Conservation (phyloP, 2,329 filamentous ascomycete species). For the Pseudocercospora fuligena region DNA sequence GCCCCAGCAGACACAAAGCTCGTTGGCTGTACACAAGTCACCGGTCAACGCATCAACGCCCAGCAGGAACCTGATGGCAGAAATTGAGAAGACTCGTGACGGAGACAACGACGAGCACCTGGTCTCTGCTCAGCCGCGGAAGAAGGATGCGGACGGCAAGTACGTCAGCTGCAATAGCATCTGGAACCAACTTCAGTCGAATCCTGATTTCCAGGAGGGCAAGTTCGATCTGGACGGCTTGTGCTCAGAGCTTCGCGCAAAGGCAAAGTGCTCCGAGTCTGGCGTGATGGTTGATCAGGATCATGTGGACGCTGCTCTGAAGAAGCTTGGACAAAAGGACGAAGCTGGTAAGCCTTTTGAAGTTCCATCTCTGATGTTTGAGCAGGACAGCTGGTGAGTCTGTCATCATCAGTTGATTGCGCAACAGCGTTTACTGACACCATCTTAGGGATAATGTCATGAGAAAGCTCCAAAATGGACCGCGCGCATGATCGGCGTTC, state of each 20-base stretch:
- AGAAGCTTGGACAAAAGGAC: conserved; percentile 47
- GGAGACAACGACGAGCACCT: conserved; percentile 65
- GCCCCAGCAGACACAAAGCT: conserved; percentile 39
- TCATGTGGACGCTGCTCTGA: conserved; percentile 73
- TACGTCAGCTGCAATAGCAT: conserved; percentile 88
- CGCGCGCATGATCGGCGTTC: background rate
- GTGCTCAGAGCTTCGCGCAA: conserved; percentile 90
- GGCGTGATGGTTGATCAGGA: conserved; percentile 88
- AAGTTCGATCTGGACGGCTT: conserved; percentile 93
- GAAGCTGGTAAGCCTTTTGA: conserved; percentile 19
- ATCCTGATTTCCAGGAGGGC: conserved; percentile 84
- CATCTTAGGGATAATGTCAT: conserved; percentile 20
- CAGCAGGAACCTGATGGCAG: conserved; percentile 67
- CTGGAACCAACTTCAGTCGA: conserved; percentile 89
- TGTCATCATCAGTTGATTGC: background rate
- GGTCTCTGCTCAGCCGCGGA: conserved; percentile 22
- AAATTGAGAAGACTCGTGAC: conserved; percentile 77
- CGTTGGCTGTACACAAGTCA: conserved; percentile 20
- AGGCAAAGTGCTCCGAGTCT: conserved; percentile 90
- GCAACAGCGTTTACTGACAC: background rate
- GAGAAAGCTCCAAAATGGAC: conserved; percentile 22
- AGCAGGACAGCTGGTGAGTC: conserved; percentile 27
- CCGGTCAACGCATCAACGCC: conserved; percentile 28
- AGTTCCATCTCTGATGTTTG: conserved; percentile 21
- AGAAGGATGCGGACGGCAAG: conserved; percentile 48